Evolutionary conservation across 768 basidiomycete genomes (phyloP).

Genomic region (Leccinum longicurvipes): DNA sequence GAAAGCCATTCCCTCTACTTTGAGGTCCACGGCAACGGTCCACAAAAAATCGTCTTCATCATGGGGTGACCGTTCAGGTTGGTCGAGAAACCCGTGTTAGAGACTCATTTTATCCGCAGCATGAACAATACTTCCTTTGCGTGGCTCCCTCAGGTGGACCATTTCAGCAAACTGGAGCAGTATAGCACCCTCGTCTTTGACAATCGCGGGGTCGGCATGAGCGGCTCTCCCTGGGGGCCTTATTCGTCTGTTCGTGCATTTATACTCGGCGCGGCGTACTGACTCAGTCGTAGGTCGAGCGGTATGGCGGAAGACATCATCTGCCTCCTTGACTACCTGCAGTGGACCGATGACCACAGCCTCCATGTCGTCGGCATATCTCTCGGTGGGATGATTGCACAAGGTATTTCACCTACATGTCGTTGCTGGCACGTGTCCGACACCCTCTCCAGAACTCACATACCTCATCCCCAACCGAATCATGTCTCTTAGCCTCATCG

Average conservation of each 20-base stretch:
- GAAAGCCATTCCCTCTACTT: slow-evolving; percentile 77
- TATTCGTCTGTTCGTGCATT: slow-evolving; percentile 55
- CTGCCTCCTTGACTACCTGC: slow-evolving; percentile 63
- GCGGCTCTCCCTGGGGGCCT: slow-evolving; percentile 65
- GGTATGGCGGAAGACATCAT: slow-evolving; percentile 78
- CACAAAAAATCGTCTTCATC: slow-evolving; percentile 66
- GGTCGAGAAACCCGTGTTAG: neutral
- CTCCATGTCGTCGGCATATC: slow-evolving; percentile 74
- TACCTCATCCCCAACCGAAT: slow-evolving; percentile 64
- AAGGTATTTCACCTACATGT: slow-evolving; percentile 42
- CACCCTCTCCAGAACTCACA: slow-evolving; percentile 53
- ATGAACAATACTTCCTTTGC: slow-evolving; percentile 61
- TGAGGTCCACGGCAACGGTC: slow-evolving; percentile 69
- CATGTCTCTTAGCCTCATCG: slow-evolving; percentile 59
- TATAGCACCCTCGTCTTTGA: slow-evolving; percentile 75
- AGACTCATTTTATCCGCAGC: slow-evolving; percentile 30
- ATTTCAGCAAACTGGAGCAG: slow-evolving; percentile 53
- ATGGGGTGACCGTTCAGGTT: slow-evolving; percentile 53
- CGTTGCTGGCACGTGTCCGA: neutral
- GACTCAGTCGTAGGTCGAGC: slow-evolving; percentile 46
- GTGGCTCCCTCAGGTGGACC: slow-evolving; percentile 62
- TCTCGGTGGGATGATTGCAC: slow-evolving; percentile 82
- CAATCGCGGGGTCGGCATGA: slow-evolving; percentile 81
- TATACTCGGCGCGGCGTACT: neutral
- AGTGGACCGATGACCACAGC: slow-evolving; percentile 61